Evolutionary conservation across 371 early-diverging fungal genomes (phyloP).

Genomic region (Actinomortierella ambigua): DNA sequence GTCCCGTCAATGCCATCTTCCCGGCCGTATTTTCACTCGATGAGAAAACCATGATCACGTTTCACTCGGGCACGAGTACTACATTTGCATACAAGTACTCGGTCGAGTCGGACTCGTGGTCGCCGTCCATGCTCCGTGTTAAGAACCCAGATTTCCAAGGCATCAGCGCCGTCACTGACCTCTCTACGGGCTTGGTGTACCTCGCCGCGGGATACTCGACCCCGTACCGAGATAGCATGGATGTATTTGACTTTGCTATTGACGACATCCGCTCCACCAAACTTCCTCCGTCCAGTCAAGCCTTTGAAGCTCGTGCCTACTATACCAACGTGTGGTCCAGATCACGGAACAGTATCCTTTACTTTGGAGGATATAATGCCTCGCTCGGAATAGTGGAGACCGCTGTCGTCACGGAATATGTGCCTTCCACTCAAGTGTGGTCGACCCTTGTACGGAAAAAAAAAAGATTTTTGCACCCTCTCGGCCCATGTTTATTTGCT

Average conservation of each 20-base stretch:
- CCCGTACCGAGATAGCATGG: slow-evolving; percentile 6
- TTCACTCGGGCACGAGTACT: slow-evolving; percentile 11
- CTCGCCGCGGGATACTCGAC: slow-evolving; percentile 21
- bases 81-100: slow-evolving; percentile 16
- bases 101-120: slow-evolving; percentile 11
- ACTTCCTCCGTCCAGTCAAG: not conserved
- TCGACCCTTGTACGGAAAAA: slow-evolving; percentile 18
- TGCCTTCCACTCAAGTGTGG: slow-evolving; percentile 10
- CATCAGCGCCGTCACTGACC: slow-evolving; percentile 23
- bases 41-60: slow-evolving; percentile 27
- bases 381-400: not conserved
- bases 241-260: slow-evolving; percentile 11
- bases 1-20: slow-evolving; percentile 17
- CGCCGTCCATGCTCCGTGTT: slow-evolving; percentile 1
- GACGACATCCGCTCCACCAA: slow-evolving; percentile 1
- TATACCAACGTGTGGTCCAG: slow-evolving; percentile 22
- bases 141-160: slow-evolving; percentile 9
- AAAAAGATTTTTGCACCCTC: not conserved
- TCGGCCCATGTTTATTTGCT: not conserved
- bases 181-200: slow-evolving; percentile 23
- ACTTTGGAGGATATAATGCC: slow-evolving; percentile 36
- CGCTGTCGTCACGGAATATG: slow-evolving; percentile 17
- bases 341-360: slow-evolving; percentile 24
- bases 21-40: slow-evolving; percentile 26
- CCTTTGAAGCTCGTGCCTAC: slow-evolving; percentile 12